Conservation (phyloP, 192 early-diverging fungal species). For the Phlyctochytrium bullatum region DNA sequence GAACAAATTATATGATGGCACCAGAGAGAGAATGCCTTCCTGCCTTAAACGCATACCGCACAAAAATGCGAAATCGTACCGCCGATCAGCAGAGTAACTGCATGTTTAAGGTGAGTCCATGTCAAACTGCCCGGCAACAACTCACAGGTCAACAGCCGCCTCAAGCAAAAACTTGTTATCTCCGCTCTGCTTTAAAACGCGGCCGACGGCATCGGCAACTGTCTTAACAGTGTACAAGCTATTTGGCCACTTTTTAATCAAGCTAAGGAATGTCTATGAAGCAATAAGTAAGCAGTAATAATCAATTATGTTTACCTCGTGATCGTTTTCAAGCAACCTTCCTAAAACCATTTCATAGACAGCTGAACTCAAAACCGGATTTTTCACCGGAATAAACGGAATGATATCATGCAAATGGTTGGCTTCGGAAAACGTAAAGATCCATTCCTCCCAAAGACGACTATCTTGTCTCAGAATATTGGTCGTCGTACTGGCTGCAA, state of each 20-base stretch:
- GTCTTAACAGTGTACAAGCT: constrained; percentile 70
- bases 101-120: not conserved
- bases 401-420: constrained; percentile 73
- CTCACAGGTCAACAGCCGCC: constrained; percentile 73
- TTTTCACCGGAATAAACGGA: constrained; percentile 70
- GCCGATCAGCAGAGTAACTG: constrained; percentile 67
- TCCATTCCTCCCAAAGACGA: constrained; percentile 87
- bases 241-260: constrained; percentile 78
- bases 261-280: constrained; percentile 51
- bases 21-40: constrained; percentile 73
- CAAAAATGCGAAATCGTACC: constrained; percentile 75
- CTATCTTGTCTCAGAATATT: constrained; percentile 70
- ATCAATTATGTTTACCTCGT: constrained; percentile 45
- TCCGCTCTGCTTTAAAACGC: constrained; percentile 50
- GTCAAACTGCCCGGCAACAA: constrained; percentile 9
- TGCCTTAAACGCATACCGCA: constrained; percentile 73
- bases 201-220: constrained; percentile 77
- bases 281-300: not conserved
- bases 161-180: constrained; percentile 64
- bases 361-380: constrained; percentile 71
- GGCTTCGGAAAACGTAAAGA: constrained; percentile 82
- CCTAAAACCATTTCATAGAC: constrained; percentile 89
- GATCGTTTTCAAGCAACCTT: constrained; percentile 64
- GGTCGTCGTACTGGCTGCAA: constrained; percentile 70
- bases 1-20: constrained; percentile 77